phyloP scores from a whole-genome alignment of 2,329 filamentous ascomycete genomes.

The Fusarium denticulatum region DNA sequence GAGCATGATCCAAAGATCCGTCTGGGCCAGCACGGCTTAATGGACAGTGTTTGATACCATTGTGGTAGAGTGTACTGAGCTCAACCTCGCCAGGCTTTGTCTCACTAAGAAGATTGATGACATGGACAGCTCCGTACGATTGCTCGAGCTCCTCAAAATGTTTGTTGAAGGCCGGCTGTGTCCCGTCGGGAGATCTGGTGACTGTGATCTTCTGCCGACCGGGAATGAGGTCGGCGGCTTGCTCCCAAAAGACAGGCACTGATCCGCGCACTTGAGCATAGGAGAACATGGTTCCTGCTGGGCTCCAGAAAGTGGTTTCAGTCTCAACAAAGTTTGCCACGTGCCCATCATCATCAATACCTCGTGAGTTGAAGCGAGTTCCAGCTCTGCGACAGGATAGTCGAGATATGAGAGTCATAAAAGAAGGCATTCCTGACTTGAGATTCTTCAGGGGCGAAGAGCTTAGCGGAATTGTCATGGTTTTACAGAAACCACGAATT shows the following conservation, averaged over 20 bases:
- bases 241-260: conserved; percentile 97
- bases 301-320: conserved; percentile 90
- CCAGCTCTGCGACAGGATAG: conserved; percentile 91
- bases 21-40: conserved; percentile 70
- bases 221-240: conserved; percentile 85
- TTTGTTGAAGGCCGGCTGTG: conserved; percentile 93
- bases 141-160: conserved; percentile 90
- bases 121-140: conserved; percentile 88
- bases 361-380: conserved; percentile 95
- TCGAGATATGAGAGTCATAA: conserved; percentile 88
- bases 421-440: conserved; percentile 79
- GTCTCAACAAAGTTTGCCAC: conserved; percentile 99
- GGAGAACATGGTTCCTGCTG: conserved; percentile 82
- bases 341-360: conserved; percentile 96
- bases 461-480: conserved; percentile 82
- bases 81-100: conserved; percentile 88
- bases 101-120: conserved; percentile 93
- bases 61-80: conserved; percentile 80
- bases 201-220: conserved; percentile 95
- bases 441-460: conserved; percentile 74
- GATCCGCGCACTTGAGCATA: conserved; percentile 94
- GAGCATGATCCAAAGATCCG: conserved; percentile 71
- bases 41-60: conserved; percentile 78
- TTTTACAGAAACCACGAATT: conserved; percentile 91
- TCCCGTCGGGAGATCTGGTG: conserved; percentile 87